phyloP scores from a whole-genome alignment of 495 filamentous ascomycete species.

The Hypoxylon rickii region DNA sequence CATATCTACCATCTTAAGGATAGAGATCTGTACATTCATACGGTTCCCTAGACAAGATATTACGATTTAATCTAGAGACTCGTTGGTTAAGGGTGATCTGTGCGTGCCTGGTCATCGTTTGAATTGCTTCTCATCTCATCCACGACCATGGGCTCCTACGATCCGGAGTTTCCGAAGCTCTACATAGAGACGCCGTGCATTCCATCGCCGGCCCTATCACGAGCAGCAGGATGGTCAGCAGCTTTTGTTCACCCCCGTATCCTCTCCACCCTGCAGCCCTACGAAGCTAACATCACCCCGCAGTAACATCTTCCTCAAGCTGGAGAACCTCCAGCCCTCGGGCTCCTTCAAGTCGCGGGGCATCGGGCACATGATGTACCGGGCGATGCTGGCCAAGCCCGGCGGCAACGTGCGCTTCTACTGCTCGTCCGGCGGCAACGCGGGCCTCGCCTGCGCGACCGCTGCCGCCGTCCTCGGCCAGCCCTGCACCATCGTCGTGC shows the following conservation, averaged over 20 bases:
- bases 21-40: too few species aligned
- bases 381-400: conserved; percentile 44
- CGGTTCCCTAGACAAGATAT: too few species aligned
- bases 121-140: neutral
- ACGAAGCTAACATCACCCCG: conserved; percentile 11
- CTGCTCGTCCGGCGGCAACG: conserved; percentile 86
- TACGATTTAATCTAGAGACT: too few species aligned
- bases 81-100: too few species aligned
- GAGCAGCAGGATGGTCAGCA: conserved; percentile 71
- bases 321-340: conserved; percentile 90
- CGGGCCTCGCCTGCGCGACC: conserved; percentile 85
- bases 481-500: conserved; percentile 82
- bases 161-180: conserved; percentile 51
- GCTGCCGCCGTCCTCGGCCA: conserved; percentile 71
- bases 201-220: conserved; percentile 68
- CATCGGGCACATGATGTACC: conserved; percentile 78
- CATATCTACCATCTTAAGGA: too few species aligned
- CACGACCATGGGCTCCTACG: conserved; percentile 45
- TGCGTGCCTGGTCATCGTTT: too few species aligned
- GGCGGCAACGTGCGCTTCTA: conserved; percentile 72
- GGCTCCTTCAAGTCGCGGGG: conserved; percentile 96
- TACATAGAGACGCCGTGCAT: conserved; percentile 77
- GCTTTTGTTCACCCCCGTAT: neutral
- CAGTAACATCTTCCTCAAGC: conserved; percentile 84
- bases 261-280: neutral